Evolutionary conservation across 2,329 filamentous ascomycete species (phyloP).

Genomic region (Sclerotinia spermophila): DNA sequence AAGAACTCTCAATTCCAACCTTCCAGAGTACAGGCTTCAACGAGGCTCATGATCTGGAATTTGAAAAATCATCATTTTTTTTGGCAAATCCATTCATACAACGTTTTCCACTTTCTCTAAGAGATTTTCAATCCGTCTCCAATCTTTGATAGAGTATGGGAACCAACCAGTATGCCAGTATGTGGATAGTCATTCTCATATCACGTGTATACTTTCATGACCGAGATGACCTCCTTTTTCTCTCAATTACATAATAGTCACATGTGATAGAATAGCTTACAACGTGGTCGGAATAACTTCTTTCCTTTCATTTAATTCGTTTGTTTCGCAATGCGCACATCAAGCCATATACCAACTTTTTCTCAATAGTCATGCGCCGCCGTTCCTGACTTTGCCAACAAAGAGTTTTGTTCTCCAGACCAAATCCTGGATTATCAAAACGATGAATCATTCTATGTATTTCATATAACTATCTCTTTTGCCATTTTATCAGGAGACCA

Average conservation of each 20-base stretch:
- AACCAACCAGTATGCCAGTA: background rate
- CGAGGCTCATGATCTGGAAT: background rate
- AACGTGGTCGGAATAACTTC: background rate
- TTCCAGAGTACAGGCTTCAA: background rate
- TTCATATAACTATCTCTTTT: too few species aligned
- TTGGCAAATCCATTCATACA: background rate
- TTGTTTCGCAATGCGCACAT: background rate
- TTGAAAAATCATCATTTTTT: background rate
- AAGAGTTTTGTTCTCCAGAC: slow-evolving; percentile 9
- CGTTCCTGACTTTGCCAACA: background rate
- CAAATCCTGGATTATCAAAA: background rate
- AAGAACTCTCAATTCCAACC: background rate
- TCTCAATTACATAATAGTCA: background rate
- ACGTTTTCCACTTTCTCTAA: background rate
- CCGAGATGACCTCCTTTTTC: too few species aligned
- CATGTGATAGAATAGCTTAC: slow-evolving; percentile 9
- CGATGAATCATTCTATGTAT: background rate
- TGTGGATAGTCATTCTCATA: background rate
- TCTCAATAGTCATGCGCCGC: background rate
- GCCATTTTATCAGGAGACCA: background rate
- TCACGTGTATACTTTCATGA: background rate
- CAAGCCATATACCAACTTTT: background rate
- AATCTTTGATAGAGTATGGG: background rate
- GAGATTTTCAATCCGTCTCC: background rate
- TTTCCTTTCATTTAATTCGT: slow-evolving; percentile 3